A percentile compares a stretch with the other conserved stretches of the same genome.
These are phyloP conservation scores for Daucus carota DNA, from an alignment of 129 eudicot genomes.

Conservation along the genomic window DNA sequence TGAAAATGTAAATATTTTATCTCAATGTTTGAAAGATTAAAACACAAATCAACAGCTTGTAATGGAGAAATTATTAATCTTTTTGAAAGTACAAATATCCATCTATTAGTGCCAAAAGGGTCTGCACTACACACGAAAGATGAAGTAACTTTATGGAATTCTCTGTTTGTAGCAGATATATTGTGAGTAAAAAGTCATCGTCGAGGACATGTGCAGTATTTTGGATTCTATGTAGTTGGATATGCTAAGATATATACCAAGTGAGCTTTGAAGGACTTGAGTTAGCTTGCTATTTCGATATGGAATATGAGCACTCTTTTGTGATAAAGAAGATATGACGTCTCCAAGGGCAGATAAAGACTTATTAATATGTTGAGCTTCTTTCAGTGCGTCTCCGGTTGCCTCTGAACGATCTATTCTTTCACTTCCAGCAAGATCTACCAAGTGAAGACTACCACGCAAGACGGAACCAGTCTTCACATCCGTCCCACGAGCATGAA, in stretches of 20 bases:
- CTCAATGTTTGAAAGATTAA: background rate
- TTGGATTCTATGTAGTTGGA: background rate
- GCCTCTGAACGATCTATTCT: slow-evolving; percentile 89
- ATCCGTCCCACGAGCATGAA: slow-evolving; percentile 77
- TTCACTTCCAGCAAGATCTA: slow-evolving; percentile 98
- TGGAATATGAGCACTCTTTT: slow-evolving; percentile 76
- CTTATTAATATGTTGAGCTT: slow-evolving; percentile 95
- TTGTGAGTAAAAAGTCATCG: background rate
- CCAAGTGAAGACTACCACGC: slow-evolving; percentile 82
- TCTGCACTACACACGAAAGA: background rate
- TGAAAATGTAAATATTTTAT: background rate
- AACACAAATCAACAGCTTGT: background rate
- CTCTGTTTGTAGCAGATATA: background rate
- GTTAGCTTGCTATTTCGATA: slow-evolving; percentile 98
- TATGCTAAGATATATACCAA: slow-evolving; percentile 41
- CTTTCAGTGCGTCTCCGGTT: slow-evolving; percentile 80
- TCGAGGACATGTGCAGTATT: background rate
- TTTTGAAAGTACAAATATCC: background rate
- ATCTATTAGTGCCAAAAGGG: background rate
- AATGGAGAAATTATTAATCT: background rate
- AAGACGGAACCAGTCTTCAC: slow-evolving; percentile 52
- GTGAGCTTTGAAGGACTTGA: slow-evolving; percentile 88
- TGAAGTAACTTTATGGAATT: background rate
- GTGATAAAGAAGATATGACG: slow-evolving; percentile 73
- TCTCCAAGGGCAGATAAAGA: slow-evolving; percentile 97